Conservation (phyloP, 1,139 yeast species). For the Kodamaea arcana region DNA sequence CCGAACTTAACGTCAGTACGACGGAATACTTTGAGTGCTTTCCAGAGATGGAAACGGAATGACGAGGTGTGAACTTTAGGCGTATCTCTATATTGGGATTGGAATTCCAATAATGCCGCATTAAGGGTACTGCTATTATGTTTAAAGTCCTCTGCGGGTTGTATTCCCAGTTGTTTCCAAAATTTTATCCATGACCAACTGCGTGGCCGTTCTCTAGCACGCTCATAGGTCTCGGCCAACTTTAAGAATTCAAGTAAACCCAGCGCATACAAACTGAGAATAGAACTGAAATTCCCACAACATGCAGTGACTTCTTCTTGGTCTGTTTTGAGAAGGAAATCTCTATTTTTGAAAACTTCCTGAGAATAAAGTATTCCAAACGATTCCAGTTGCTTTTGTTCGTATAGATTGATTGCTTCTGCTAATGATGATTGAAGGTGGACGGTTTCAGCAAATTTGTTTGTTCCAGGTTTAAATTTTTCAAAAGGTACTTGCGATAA, state of each 20-base stretch:
- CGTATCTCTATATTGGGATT: slow-evolving; percentile 22
- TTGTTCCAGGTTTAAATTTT: slow-evolving; percentile 20
- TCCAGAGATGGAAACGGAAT: slow-evolving; percentile 26
- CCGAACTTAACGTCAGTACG: slow-evolving; percentile 76
- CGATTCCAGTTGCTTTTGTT: slow-evolving; percentile 54
- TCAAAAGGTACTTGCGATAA: slow-evolving; percentile 58
- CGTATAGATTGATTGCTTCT: slow-evolving; percentile 52
- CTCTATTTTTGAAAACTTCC: slow-evolving; percentile 43
- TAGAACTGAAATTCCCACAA: slow-evolving; percentile 74
- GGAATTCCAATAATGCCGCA: slow-evolving; percentile 36
- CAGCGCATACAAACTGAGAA: slow-evolving; percentile 58
- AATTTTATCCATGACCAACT: slow-evolving; percentile 53
- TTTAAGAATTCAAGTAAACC: slow-evolving; percentile 51
- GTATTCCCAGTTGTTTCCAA: slow-evolving; percentile 30
- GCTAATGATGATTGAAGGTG: slow-evolving; percentile 48
- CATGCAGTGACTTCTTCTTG: slow-evolving; percentile 83
- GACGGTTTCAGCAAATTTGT: slow-evolving; percentile 31
- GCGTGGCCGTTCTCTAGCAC: slow-evolving; percentile 21
- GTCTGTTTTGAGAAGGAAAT: slow-evolving; percentile 48
- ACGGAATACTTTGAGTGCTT: slow-evolving; percentile 31
- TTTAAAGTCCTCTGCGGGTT: background rate
- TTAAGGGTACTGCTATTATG: slow-evolving; percentile 19
- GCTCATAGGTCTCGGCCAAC: slow-evolving; percentile 42
- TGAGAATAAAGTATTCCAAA: slow-evolving; percentile 58
- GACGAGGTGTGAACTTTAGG: background rate